Base-by-base conservation (phyloP, 129 eudicot species). In the Sambucus nigra region DNA sequence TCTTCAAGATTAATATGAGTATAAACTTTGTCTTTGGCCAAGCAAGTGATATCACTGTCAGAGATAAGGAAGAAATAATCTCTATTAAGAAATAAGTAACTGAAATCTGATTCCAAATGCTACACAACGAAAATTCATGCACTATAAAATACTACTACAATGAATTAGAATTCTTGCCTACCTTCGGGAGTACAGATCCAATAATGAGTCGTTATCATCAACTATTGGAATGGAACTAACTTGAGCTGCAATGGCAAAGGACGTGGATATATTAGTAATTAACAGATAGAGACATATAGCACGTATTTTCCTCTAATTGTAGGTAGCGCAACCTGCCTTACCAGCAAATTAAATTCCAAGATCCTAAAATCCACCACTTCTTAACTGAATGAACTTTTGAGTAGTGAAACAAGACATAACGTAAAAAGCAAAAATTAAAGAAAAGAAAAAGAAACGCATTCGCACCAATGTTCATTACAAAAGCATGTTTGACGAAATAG, bases 171-270 rank as follows among this genome's bases (percentile, higher is more conserved):
- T 5, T 31, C 19, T 39, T 23, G 25, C 76, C 61, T 64, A 83
- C 96, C 96, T 88, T 67, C 94, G 83, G 64, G 87, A 74, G 64
- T 77, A 88, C 53, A 87, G 76, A 77, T 83, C 96, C 80, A 88
- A 61, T 64, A 88, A 64, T 5, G 96, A 80, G 73, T 83, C 86
- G 21, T 88, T 80, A 29, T 80, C 96, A 65, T 88, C 96, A 35
- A 88, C 94, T 46, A 88, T 78, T 9, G 96, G 96, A 62, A 88
- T 70, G 48, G 96, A 74, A 71, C 96, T 80, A 55, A 88, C 94
- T 69, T 88, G 79, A 41, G 87, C 95, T 86, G 87, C 68, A 65
- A 71, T 60, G 21, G 38, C 25, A 40, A 18, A 33, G 10, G 7
- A 35, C 42, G 13, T n/a, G 6, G 9, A 35, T 35, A 35, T 7